Evolutionary conservation across 108 stramenopile genomes (phyloP), one percentile per base, ranked within the genome.

Genomic region (Nannochloropsis granulata): DNA sequence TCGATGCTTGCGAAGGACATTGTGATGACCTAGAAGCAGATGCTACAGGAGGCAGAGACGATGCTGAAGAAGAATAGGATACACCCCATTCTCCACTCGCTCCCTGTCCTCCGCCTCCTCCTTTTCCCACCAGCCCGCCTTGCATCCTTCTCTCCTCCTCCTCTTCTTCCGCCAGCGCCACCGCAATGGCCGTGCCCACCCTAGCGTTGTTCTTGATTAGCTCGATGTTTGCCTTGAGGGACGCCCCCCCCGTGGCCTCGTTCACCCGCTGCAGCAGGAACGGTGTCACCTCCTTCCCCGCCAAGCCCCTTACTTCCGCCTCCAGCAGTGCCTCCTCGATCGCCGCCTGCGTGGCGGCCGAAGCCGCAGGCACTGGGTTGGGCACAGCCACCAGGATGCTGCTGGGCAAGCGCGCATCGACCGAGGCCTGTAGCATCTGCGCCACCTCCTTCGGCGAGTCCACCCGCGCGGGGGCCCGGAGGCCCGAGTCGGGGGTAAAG

Each of bases 381-480:
- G 98, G 98, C 26, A 98, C 96, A 2, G 93, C 97, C 5, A 99
- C 91, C 45, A 99, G 84, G 90, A 94, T 94, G n/a, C 97, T 97
- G 83, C 88, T 86, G 13, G 79, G 23, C 85, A 97, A 81, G 0
- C 90, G 88, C 79, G 97, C 90, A 12, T 90, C 84, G 43, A 88
- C 82, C 9, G 93, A 85, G 13, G 92, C 84, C 44, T 81, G 83
- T 79, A 93, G 92, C 23, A 93, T 90, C 34, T 79, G 81, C 11
- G 98, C 98, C 13, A 97, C 93, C 34, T 93, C 92, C 44, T 84
- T 86, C 16, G 95, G 90, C 84, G 81, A 84, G 82, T 94, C 92
- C 24, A 94, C 91, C 44, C 93, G 90, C 1, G 85, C 84, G 23
- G 95, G 95, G 34, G 93, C 93, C 13, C 24, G 44, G 34, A 87